Evolutionary conservation across 306 rosid species (phyloP).

Genomic region (Arachis stenosperma): DNA sequence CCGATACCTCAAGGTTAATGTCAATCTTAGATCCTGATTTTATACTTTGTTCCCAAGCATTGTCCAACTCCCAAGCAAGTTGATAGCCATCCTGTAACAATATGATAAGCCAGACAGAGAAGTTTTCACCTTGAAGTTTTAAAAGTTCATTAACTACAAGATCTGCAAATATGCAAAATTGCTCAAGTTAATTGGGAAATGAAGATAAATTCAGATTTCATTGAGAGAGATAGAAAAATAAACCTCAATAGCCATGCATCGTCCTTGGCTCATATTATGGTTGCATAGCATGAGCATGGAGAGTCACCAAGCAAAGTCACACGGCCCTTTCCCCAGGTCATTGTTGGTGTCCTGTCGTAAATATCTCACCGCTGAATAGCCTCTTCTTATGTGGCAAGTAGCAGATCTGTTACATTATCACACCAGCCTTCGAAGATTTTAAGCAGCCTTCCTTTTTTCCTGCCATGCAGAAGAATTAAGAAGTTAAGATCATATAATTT

Average conservation of each 20-base stretch:
- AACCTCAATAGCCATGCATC: conserved; percentile 99
- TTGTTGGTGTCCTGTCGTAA: conserved; percentile 74
- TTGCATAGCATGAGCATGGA: conserved; percentile 86
- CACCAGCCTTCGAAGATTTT: conserved; percentile 91
- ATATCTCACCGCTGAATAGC: conserved; percentile 90
- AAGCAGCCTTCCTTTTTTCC: conserved; percentile 82
- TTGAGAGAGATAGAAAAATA: neutral
- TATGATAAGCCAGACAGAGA: conserved; percentile 34
- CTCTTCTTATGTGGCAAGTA: conserved; percentile 84
- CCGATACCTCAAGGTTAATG: conserved; percentile 65
- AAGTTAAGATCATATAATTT: neutral
- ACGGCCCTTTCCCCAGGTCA: conserved; percentile 92
- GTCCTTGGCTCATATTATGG: conserved; percentile 98
- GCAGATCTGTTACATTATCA: conserved; percentile 80
- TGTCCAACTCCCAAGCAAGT: conserved; percentile 81
- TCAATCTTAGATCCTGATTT: conserved; percentile 66
- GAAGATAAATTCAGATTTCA: too few relatives aligned
- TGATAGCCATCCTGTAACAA: conserved; percentile 84
- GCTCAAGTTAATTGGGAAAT: conserved; percentile 6
- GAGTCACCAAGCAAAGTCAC: conserved; percentile 97
- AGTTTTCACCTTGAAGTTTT: neutral
- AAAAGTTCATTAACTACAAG: neutral
- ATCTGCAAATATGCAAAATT: neutral
- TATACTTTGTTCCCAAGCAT: conserved; percentile 61
- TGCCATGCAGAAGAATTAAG: conserved; percentile 40